These are phyloP conservation scores for Bassia scoparia DNA, from an alignment of 148 eudicot genomes.

Conservation along the genomic window DNA sequence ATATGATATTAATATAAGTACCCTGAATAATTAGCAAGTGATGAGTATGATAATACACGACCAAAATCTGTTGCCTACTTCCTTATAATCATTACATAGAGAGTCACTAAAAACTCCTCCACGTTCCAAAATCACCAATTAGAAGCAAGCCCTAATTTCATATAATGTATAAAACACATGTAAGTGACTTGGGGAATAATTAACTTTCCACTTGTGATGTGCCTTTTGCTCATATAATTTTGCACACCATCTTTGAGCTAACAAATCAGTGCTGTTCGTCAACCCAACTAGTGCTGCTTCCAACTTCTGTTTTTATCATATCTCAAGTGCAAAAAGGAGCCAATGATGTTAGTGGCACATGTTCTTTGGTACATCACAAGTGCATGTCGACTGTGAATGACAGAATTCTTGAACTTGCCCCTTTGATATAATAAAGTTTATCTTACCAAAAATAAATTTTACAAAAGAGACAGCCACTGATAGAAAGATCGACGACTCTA, in stretches of 20 bases:
- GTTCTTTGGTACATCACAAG: background rate
- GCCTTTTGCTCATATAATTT: background rate
- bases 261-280: background rate
- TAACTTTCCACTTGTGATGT: slow-evolving; percentile 16
- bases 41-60: background rate
- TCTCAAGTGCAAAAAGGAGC: slow-evolving; percentile 13
- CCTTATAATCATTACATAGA: background rate
- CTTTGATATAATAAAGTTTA: background rate
- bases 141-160: slow-evolving; percentile 5
- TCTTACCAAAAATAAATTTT: background rate
- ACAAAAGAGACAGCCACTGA: background rate
- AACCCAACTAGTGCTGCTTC: slow-evolving; percentile 20
- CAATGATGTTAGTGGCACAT: slow-evolving; percentile 3
- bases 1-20: too few species aligned
- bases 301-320: slow-evolving; percentile 3
- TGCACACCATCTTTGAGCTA: background rate
- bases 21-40: too few species aligned
- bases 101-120: background rate
- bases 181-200: slow-evolving; percentile 13
- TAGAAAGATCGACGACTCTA: background rate
- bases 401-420: background rate
- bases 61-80: background rate
- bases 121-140: slow-evolving; percentile 18
- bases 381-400: background rate
- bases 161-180: background rate